phyloP scores from a whole-genome alignment of 2,329 filamentous ascomycete genomes.

The Domatiomyces catenatus region DNA sequence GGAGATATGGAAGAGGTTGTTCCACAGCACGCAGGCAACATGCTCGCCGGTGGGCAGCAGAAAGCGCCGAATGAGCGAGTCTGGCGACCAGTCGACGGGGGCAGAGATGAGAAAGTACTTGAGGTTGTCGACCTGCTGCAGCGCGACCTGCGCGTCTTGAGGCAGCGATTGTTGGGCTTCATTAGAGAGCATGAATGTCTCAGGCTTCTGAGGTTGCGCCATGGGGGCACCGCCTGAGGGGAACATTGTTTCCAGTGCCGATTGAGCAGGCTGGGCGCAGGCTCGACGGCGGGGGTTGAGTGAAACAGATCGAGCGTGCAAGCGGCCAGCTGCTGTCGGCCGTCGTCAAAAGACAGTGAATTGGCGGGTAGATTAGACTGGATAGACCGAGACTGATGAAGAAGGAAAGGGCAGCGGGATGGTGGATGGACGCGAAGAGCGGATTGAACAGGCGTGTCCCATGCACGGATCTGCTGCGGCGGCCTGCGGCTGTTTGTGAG shows the following conservation, averaged over 20 bases:
- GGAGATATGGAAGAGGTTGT: conserved; percentile 98
- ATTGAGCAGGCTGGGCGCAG: conserved; percentile 10
- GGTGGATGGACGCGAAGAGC: neutral
- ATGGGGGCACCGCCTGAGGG: conserved; percentile 65
- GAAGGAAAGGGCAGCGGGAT: neutral
- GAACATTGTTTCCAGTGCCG: conserved; percentile 44
- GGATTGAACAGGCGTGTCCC: neutral
- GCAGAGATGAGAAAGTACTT: conserved; percentile 99
- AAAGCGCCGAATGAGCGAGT: conserved; percentile 93
- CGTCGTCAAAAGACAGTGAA: neutral
- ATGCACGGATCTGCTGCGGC: neutral
- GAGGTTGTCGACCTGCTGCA: conserved; percentile 96
- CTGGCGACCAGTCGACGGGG: conserved; percentile 90
- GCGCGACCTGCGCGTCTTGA: conserved; percentile 87
- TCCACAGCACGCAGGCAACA: conserved; percentile 95
- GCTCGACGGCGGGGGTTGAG: conserved; percentile 8
- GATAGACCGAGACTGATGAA: neutral
- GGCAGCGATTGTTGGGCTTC: conserved; percentile 94
- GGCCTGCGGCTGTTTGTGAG: no score
- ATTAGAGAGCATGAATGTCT: conserved; percentile 96
- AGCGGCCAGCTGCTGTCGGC: neutral
- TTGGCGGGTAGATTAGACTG: neutral
- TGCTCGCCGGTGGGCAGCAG: conserved; percentile 95
- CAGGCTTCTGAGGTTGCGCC: conserved; percentile 86
- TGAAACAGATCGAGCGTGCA: neutral